Evolutionary conservation across 2,329 filamentous ascomycete species (phyloP).

Genomic region (Diaporthe velutina): DNA sequence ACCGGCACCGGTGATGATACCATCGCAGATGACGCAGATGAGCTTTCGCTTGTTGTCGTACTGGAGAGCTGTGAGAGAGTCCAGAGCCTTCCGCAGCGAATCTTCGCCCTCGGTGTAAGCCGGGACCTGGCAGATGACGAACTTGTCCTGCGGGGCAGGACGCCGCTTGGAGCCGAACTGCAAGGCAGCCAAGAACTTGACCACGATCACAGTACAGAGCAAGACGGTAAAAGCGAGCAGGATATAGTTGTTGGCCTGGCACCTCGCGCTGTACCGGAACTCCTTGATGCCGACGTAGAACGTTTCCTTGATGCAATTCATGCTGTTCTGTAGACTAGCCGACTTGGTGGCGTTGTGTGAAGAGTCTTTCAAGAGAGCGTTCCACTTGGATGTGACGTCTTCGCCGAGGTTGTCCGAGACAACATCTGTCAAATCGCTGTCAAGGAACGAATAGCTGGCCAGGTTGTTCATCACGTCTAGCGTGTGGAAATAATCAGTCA

Average conservation of each 20-base stretch:
- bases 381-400: slow-evolving; percentile 79
- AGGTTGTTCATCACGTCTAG: slow-evolving; percentile 68
- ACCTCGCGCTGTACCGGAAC: slow-evolving; percentile 82
- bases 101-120: slow-evolving; percentile 99
- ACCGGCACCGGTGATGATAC: slow-evolving; percentile 94
- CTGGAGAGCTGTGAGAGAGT: slow-evolving; percentile 92
- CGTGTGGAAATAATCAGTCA: slow-evolving; percentile 93
- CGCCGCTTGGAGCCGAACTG: slow-evolving; percentile 94
- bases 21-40: slow-evolving; percentile 95
- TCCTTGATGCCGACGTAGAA: slow-evolving; percentile 89
- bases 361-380: slow-evolving; percentile 62
- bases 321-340: slow-evolving; percentile 70
- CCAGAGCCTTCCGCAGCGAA: slow-evolving; percentile 89
- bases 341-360: slow-evolving; percentile 64
- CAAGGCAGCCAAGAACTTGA: slow-evolving; percentile 93
- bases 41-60: slow-evolving; percentile 99
- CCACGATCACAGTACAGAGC: slow-evolving; percentile 80
- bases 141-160: slow-evolving; percentile 94
- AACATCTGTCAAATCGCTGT: slow-evolving; percentile 73
- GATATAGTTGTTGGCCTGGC: slow-evolving; percentile 92
- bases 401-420: slow-evolving; percentile 82
- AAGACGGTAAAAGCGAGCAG: slow-evolving; percentile 89
- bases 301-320: slow-evolving; percentile 84
- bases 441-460: slow-evolving; percentile 77
- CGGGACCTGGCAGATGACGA: slow-evolving; percentile 97